These are phyloP conservation scores for Rosa hybrid DNA, from an alignment of 331 rosid species.

Conservation along the genomic window DNA sequence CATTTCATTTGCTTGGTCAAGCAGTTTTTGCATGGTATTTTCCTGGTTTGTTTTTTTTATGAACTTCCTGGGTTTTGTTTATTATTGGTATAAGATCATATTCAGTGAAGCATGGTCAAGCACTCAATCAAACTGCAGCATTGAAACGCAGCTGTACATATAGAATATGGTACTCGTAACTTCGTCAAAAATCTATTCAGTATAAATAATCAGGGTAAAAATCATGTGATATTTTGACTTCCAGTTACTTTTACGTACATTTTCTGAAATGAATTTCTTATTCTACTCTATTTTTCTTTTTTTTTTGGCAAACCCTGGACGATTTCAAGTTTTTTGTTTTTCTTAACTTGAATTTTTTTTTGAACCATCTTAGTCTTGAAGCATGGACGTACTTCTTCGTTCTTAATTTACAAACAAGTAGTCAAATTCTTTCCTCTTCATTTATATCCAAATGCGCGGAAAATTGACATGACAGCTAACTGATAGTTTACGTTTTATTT, in stretches of 20 bases:
- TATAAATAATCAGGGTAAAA: not conserved
- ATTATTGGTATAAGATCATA: not conserved
- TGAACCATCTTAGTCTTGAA: too few relatives aligned
- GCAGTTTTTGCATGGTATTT: not conserved
- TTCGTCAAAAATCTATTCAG: not conserved
- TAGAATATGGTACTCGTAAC: not conserved
- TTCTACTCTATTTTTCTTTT: too few relatives aligned
- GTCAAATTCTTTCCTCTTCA: not conserved
- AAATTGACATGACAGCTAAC: too few relatives aligned
- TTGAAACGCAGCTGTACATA: not conserved
- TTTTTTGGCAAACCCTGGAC: too few relatives aligned
- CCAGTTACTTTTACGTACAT: not conserved
- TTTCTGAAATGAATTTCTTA: too few relatives aligned
- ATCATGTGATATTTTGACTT: not conserved
- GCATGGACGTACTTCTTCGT: too few relatives aligned
- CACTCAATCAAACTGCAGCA: constrained; percentile 2
- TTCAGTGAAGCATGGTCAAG: constrained; percentile 4
- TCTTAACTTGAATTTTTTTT: too few relatives aligned
- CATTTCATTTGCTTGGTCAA: not conserved
- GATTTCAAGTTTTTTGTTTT: too few relatives aligned
- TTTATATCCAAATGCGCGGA: not conserved
- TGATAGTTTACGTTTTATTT: too few relatives aligned
- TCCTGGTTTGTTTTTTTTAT: not conserved
- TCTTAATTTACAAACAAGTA: not conserved
- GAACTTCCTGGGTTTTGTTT: not conserved